Evolutionary conservation across 2,329 filamentous ascomycete species (phyloP).

Genomic region (Botrytis medusae): DNA sequence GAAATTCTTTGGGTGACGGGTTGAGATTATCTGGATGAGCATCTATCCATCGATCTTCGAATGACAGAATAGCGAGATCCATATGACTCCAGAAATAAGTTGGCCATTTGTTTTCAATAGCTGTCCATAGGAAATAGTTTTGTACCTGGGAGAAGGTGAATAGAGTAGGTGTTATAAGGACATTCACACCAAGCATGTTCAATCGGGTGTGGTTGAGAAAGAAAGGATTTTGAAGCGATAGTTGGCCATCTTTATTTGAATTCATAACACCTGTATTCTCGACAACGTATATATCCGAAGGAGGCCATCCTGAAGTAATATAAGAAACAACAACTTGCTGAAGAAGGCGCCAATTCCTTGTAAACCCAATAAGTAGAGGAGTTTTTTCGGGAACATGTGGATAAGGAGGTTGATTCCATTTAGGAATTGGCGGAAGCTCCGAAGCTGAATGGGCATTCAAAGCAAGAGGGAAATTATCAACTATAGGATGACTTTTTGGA

Average conservation of each 20-base stretch:
- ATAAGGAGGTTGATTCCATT: constrained; percentile 47
- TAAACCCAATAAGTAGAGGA: constrained; percentile 60
- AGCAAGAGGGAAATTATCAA: constrained; percentile 36
- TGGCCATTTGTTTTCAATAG: constrained; percentile 46
- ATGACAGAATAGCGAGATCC: constrained; percentile 50
- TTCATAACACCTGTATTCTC: constrained; percentile 60
- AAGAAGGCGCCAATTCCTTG: constrained; percentile 54
- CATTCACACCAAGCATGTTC: constrained; percentile 51
- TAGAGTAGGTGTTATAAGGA: constrained; percentile 52
- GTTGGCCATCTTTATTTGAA: constrained; percentile 49
- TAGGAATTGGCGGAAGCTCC: constrained; percentile 45
- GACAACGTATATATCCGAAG: constrained; percentile 55
- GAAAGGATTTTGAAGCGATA: constrained; percentile 56
- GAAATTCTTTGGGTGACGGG: constrained; percentile 9
- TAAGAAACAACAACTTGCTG: constrained; percentile 57
- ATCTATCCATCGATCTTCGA: constrained; percentile 41
- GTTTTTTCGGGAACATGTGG: constrained; percentile 45
- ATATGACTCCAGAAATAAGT: constrained; percentile 60
- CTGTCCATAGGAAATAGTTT: constrained; percentile 52
- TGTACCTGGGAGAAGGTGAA: constrained; percentile 56
- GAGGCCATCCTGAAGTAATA: constrained; percentile 59
- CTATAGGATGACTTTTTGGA: constrained; percentile 27
- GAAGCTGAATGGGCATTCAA: constrained; percentile 28
- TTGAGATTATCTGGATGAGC: constrained; percentile 1
- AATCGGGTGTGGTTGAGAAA: constrained; percentile 55